Conservation (phyloP, 805 yeast genomes). For the Scheffersomyces lignosus region DNA sequence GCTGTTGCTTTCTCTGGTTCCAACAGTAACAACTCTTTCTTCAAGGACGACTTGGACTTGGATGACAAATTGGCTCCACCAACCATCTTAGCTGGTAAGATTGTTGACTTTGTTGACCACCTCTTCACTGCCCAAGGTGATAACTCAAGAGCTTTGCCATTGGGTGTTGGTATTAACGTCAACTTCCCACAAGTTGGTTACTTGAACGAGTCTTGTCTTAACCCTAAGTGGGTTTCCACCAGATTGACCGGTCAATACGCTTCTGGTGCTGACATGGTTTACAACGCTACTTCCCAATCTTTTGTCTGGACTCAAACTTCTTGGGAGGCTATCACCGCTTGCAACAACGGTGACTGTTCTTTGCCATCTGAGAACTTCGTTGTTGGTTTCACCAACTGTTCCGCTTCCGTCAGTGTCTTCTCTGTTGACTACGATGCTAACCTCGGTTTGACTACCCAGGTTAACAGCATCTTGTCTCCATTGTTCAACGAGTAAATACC, state of each 20-base stretch:
- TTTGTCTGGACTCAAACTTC: slow-evolving; percentile 13
- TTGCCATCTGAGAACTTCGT: slow-evolving; percentile 44
- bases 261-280: slow-evolving; percentile 28
- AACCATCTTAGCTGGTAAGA: slow-evolving; percentile 45
- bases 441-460: slow-evolving; percentile 11
- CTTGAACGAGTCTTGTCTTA: slow-evolving; percentile 38
- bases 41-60: slow-evolving; percentile 41
- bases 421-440: slow-evolving; percentile 31
- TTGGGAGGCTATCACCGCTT: slow-evolving; percentile 18
- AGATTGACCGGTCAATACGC: slow-evolving; percentile 47
- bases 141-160: slow-evolving; percentile 39
- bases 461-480: slow-evolving; percentile 10
- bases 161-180: slow-evolving; percentile 47
- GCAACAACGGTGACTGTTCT: slow-evolving; percentile 43
- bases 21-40: slow-evolving; percentile 49
- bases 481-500: slow-evolving; percentile 9
- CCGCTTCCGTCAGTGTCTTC: slow-evolving; percentile 25
- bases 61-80: slow-evolving; percentile 41
- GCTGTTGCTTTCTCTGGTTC: slow-evolving; percentile 56
- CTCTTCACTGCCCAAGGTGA: slow-evolving; percentile 40
- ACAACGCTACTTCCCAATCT: slow-evolving; percentile 41
- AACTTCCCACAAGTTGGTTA: slow-evolving; percentile 47
- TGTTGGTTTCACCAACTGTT: slow-evolving; percentile 25
- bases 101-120: slow-evolving; percentile 39
- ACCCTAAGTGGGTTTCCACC: slow-evolving; percentile 44